Base-by-base conservation (phyloP, 805 yeast genomes). In the Ogataea allantospora region DNA sequence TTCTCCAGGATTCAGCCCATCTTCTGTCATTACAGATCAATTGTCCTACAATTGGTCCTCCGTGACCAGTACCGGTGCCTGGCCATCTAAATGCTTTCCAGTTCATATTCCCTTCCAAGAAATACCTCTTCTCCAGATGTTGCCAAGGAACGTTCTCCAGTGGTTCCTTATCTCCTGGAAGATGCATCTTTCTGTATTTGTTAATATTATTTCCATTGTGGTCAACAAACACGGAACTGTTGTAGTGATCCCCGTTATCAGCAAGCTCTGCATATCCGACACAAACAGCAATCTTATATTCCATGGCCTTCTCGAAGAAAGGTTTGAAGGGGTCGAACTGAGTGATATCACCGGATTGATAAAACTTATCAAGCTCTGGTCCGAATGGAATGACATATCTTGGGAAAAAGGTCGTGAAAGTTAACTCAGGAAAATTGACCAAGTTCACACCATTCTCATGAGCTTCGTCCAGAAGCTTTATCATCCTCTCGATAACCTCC, bases 1-100 rank as follows among this genome's bases (percentile, higher is more conserved):
- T 38, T 47, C 67, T 54, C 68, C 68, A 64, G 9, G 67, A 59
- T 38, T 63, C 68, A 6, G 67, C 60, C 68, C 68, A 63, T 46
- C 68, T 55, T 48, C 68, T 55, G 43, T 63, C 68, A 34, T 64
- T 64, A 48, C 68, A 63, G 22, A 64, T 64, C 39, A 64, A 44
- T 54, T 61, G 62, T 21, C 68, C 67, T 18, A 58, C 44, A 20
- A 61, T 62, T 14, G 62, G 58, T 33, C 63, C 67, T 12, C 48
- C 48, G 12, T 41, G 27, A 6, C 48, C 48, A 8, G 62, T 55
- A 53, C 63, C 59, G 6, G 61, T 60, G n/a, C 63, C 63, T 17
- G 62, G 45, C 19, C 65, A 46, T 35, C 58, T 50, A 38, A 60
- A 55, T 19, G 68, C 69, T 24, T 54, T 48, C 56, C 63, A 65